Evolutionary conservation across 139 green algal genomes (phyloP), one percentile per base, ranked within the genome.

Genomic region (Monoraphidium neglectum): DNA sequence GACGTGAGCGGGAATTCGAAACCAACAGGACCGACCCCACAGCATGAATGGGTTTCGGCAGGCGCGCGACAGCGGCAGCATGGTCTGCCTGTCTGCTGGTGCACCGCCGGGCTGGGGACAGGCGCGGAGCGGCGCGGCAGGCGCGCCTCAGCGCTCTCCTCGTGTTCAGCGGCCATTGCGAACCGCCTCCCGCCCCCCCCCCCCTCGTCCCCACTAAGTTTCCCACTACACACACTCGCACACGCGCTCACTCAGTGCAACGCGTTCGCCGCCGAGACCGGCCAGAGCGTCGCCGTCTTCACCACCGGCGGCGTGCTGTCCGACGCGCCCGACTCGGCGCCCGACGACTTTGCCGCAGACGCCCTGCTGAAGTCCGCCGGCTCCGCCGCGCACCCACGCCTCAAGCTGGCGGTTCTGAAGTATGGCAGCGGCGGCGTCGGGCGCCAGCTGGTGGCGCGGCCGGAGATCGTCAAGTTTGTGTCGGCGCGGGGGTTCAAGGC

Each of bases 401-500:
- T 80, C 49, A 74, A 74, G 37, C 47, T 80, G 18, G 47, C 64
- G 23, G 74, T 80, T 49, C 63, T 80, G 4, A 80, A 80, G 64
- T 80, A 80, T 32, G 74, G 74, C 63, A 80, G 47, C 36, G 74
- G 74, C 24, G 74, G 74, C 15, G 74, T 80, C 24, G 40, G 49
- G 12, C 65, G 65, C 62, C 74, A 80, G 35, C 54, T 80, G 40
- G 54, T 54, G 23, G 49, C 51, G 30, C 51, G 74, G 2, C 23
- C 26, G 0, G 74, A 80, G 37, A 80, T 80, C 47, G 65, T 80
- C n/a, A 80, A 74, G 74, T 80, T 80, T 47, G 36, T 80, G 26
- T 67, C 32, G 3, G 64, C 74, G 32, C 74, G 74, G 3, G 74
- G 74, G 33, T 47, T 21, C 74, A 80, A 80, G 74, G 74, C 74